A percentile compares a stretch with the other conserved stretches of the same genome.
Conservation (phyloP, 495 filamentous ascomycete genomes). For the Tuber brumale region DNA sequence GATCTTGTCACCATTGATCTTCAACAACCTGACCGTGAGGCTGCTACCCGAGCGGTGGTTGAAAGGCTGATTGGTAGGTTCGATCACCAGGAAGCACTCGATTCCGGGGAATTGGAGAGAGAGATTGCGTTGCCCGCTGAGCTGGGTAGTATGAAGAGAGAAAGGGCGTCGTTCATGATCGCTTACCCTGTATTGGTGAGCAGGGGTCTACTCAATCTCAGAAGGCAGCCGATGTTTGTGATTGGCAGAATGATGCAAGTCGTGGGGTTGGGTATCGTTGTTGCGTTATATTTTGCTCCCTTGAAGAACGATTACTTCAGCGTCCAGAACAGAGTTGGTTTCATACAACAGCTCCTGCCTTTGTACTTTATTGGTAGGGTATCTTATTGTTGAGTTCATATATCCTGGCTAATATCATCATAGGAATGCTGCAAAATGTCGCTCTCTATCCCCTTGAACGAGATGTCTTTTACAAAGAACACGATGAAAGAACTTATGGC, state of each 20-base stretch:
- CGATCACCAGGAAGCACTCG: constrained; percentile 43
- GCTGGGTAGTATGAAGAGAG: constrained; percentile 57
- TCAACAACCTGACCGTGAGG: constrained; percentile 55
- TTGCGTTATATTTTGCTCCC: constrained; percentile 66
- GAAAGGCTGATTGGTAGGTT: constrained; percentile 53
- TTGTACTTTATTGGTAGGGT: constrained; percentile 52
- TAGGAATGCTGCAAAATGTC: constrained; percentile 73
- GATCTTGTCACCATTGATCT: constrained; percentile 70
- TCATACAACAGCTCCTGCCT: constrained; percentile 61
- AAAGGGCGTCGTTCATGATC: constrained; percentile 54
- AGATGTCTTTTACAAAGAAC: constrained; percentile 64
- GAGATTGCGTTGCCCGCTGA: constrained; percentile 60
- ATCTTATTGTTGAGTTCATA: background rate
- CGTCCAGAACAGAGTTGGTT: constrained; percentile 64
- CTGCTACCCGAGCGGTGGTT: constrained; percentile 54
- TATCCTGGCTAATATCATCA: constrained; percentile 29
- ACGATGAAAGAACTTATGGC: constrained; percentile 61
- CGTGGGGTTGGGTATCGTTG: constrained; percentile 57
- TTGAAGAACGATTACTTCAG: constrained; percentile 59
- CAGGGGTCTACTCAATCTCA: constrained; percentile 60
- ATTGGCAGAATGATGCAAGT: constrained; percentile 63
- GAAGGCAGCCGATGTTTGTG: constrained; percentile 57
- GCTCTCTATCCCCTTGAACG: constrained; percentile 63
- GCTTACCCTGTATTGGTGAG: constrained; percentile 60
- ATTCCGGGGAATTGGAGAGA: constrained; percentile 32